Evolutionary conservation across 1,139 yeast genomes (phyloP), one percentile per base, ranked within the genome.

Genomic region (Candida gigantensis): DNA sequence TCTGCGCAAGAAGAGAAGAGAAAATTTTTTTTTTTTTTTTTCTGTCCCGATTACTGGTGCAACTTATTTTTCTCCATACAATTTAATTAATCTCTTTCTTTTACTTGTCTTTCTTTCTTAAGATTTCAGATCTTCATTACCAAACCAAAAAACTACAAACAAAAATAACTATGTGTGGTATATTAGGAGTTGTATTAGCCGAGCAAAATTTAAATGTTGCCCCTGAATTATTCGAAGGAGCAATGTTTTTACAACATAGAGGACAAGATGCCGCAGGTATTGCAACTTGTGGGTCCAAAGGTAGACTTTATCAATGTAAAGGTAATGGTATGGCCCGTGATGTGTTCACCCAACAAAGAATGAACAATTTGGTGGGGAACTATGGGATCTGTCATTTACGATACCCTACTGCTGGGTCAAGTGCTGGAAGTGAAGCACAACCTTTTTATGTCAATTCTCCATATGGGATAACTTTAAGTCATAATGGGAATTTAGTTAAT

Each of bases 161-260:
- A n/a, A n/a, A n/a, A n/a, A n/a, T n/a, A n/a, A n/a, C n/a, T n/a
- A 88, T 88, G 99, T 92, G 99, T 79, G 99, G 98, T 52, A 84
- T 92, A 46, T 69, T 90, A 52, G 98, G 96, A 44, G 74, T 90
- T 40, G 85, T 88, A 32, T 72, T 88, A 44, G 88, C 96, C 10
- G 87, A 89, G 60, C 84, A 81, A 49, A 64, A 71, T 21, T 75
- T 74, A 36, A 74, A 77, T 41, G 97, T 86, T 36, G 94, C 96
- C 14, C 81, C 95, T 7, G 97, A 90, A 57, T 71, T 92, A 38
- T 82, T 88, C 45, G 98, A 92, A 61, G 97, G 96, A 13, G 86
- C 95, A 45, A 81, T 89, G 71, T 92, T 84, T 59, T 72, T 92
- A 45, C 99, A 92, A 60, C 99, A 92, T 59, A 79, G 99, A 57